A percentile compares a stretch with the other conserved stretches of the same genome.
These are phyloP conservation scores for Arachnopeziza araneosa DNA, from an alignment of 2,329 filamentous ascomycete species.

Conservation along the genomic window DNA sequence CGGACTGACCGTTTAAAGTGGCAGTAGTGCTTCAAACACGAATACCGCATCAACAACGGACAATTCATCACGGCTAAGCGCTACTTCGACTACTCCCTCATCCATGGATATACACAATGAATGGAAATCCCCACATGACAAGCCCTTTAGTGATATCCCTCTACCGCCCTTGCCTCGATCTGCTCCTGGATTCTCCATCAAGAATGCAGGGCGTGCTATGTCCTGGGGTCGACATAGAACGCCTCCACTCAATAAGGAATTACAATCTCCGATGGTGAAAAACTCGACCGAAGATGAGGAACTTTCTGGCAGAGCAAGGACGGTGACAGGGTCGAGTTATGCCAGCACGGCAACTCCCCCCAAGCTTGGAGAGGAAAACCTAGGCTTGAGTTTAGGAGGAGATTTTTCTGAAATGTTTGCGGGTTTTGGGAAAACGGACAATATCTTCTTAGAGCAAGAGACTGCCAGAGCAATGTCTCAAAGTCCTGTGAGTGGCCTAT, in stretches of 20 bases:
- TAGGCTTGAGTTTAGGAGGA: constrained; percentile 29
- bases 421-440: constrained; percentile 28
- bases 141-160: constrained; percentile 26
- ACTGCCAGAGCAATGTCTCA: constrained; percentile 19
- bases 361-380: constrained; percentile 26
- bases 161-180: constrained; percentile 28
- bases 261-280: constrained; percentile 14
- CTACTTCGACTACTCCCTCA: constrained; percentile 31
- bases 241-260: constrained; percentile 19
- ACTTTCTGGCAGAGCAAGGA: constrained; percentile 21
- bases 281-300: constrained; percentile 14
- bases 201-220: constrained; percentile 29
- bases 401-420: constrained; percentile 33
- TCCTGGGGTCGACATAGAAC: constrained; percentile 30
- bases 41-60: constrained; percentile 31
- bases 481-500: constrained; percentile 23
- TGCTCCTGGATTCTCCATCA: constrained; percentile 27
- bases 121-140: constrained; percentile 27
- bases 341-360: constrained; percentile 31
- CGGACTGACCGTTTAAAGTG: constrained; percentile 25
- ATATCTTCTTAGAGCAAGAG: constrained; percentile 22
- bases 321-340: constrained; percentile 30
- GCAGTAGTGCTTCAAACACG: constrained; percentile 32
- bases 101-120: constrained; percentile 29
- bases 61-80: constrained; percentile 32